Evolutionary conservation across 2,329 filamentous ascomycete genomes (phyloP).

Genomic region (Magnaporthiopsis rhizophila): DNA sequence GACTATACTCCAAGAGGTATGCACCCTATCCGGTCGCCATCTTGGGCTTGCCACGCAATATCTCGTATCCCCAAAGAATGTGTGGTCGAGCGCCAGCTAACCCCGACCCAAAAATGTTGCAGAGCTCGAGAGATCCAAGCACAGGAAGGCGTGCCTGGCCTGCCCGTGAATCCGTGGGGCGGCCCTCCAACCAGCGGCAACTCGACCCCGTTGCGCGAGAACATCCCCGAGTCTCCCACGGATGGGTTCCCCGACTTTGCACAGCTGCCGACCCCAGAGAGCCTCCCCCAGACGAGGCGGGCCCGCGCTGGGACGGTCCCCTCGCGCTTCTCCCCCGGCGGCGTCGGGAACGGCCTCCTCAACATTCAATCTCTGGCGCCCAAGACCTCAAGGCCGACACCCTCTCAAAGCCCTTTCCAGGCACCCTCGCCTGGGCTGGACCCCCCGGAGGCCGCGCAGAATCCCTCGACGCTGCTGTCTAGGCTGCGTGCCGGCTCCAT

Average conservation of each 20-base stretch:
- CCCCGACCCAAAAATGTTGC: slow-evolving; percentile 11
- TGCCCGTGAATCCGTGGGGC: slow-evolving; percentile 73
- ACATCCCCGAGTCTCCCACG: slow-evolving; percentile 92
- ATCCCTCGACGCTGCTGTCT: slow-evolving; percentile 68
- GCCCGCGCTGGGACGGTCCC: slow-evolving; percentile 93
- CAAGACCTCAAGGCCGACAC: slow-evolving; percentile 77
- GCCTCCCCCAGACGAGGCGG: slow-evolving; percentile 62
- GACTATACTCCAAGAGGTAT: slow-evolving; percentile 90
- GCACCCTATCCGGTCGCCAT: slow-evolving; percentile 24
- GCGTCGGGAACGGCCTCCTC: slow-evolving; percentile 51
- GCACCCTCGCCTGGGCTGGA: slow-evolving; percentile 51
- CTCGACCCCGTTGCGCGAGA: slow-evolving; percentile 91
- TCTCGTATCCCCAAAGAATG: neutral
- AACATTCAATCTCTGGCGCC: slow-evolving; percentile 52
- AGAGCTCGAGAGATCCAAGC: slow-evolving; percentile 96
- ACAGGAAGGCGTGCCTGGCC: slow-evolving; percentile 74
- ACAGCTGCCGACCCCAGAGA: slow-evolving; percentile 59
- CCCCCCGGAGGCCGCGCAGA: slow-evolving; percentile 31
- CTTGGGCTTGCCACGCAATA: neutral
- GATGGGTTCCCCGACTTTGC: slow-evolving; percentile 92
- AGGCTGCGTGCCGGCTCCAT: slow-evolving; percentile 87
- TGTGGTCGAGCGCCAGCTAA: neutral
- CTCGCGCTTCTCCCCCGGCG: slow-evolving; percentile 79
- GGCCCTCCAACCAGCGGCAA: slow-evolving; percentile 94
- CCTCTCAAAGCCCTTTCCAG: slow-evolving; percentile 81